Evolutionary conservation across 2,329 filamentous ascomycete genomes (phyloP), one percentile per base, ranked within the genome.

Genomic region (Cercospora canescens): DNA sequence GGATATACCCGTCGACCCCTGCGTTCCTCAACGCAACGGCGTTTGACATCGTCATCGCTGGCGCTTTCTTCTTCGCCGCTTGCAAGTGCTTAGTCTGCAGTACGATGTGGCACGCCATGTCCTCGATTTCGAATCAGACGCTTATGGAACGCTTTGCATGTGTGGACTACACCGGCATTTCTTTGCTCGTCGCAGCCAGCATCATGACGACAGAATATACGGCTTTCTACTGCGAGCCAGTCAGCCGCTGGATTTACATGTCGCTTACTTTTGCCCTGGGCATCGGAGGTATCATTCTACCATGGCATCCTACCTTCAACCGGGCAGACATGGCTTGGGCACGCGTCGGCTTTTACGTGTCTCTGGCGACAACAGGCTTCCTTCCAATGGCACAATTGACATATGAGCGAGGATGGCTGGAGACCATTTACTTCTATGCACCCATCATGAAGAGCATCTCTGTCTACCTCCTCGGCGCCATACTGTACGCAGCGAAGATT

Each of bases 171-270:
- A 98, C 95, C 0, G 95, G 95, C 63, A 99, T 99, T 72, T 97
- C 94, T 1, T 84, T 99, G 59, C 87, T 99, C 28, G 95, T 99
- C 60, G 93, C 95, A 2, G 93, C 95, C 9, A 96, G 92, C 64
- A 99, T 99, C 81, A 93, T 98, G 87, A 97, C 95, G 2, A 97
- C 93, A 37, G 95, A 99, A 78, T 99, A 98, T 82, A 97, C 95
- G 0, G 95, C 94, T 26, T 99, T 99, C 80, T 99, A 99, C 83
- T 97, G 95, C 82, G 95, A 99, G 75, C 94, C 95, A 3, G 75
- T 91, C 55, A 94, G 91, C 72, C 90, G 94, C 63, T 95, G 91
- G 86, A 84, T 87, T 12, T 99, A 98, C 80, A 95, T 99, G 83
- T 79, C 86, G 48, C 83, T 91, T 58, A 98, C 95, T 2, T 90